Conservation (phyloP, 2,329 filamentous ascomycete genomes). For the Diaporthe vexans region DNA sequence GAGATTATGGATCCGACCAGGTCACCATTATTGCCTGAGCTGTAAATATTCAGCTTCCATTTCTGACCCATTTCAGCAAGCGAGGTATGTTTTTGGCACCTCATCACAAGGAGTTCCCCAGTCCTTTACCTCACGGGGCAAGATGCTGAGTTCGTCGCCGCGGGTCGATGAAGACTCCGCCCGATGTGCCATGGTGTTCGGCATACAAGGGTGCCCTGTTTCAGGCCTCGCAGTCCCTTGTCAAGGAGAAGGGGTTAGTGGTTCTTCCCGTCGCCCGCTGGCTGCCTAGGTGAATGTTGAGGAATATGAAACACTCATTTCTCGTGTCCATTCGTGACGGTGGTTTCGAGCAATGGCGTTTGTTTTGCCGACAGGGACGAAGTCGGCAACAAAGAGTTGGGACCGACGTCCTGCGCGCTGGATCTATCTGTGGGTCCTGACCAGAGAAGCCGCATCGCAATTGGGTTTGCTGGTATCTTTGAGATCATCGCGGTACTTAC, state of each 20-base stretch:
- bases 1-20: constrained; percentile 11
- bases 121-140: constrained; percentile 12
- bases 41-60: constrained; percentile 20
- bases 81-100: constrained; percentile 28
- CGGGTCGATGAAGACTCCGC: constrained; percentile 24
- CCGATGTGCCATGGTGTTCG: constrained; percentile 16
- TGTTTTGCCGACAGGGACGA: background rate
- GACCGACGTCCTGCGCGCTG: constrained; percentile 2
- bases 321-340: constrained; percentile 40
- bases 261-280: constrained; percentile 20
- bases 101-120: constrained; percentile 11
- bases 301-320: constrained; percentile 41
- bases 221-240: constrained; percentile 9
- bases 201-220: constrained; percentile 31
- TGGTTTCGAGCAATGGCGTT: constrained; percentile 38
- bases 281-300: constrained; percentile 24
- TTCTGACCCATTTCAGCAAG: constrained; percentile 19
- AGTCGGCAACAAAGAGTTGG: background rate
- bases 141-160: constrained; percentile 25
- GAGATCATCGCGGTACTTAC: constrained; percentile 17
- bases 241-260: constrained; percentile 27
- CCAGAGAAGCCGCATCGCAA: constrained; percentile 2
- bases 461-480: constrained; percentile 8
- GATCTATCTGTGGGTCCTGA: constrained; percentile 5
- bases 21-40: constrained; percentile 20